Base-by-base conservation (phyloP, 106 monocot species). In the Agapanthus africanus region DNA sequence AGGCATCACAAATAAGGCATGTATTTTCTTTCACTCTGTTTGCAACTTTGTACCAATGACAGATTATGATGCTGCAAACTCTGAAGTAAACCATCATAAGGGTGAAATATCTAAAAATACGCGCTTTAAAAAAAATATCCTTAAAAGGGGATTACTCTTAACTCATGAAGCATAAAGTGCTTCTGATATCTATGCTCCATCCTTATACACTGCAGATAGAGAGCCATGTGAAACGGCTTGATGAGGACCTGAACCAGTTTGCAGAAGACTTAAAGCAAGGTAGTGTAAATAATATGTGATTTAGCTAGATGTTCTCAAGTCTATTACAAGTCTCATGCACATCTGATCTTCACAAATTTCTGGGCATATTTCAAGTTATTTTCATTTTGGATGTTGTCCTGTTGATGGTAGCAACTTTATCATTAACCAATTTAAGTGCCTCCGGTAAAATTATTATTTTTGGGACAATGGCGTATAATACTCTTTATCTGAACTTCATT, bases 251-350 rank as follows among this genome's bases (percentile, higher is more conserved):
- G 49, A 84, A 79, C 57, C 86, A 99, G 59, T 99, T 99, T 84
- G 92, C 92, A 31, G 92, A 99, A 75, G 90, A 99, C 80, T 78
- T 99, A 75, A 99, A 99, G 79, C 92, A 99, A 84, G 97, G 97
- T 99, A 62, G 40, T 37, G n/a, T 57, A 1, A 10, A 2, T 19
- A 30, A 11, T 31, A 57, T 30, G 56, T 30, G 27, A 30, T 30
- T 30, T 11, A 1, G n/a, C n/a, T n/a, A 28, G 56, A 57, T 13
- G 11, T 30, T 30, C 19, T 30, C 10, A n/a, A n/a, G 31, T 30
- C 56, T 57, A 57, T 57, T 30, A 4, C 11, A 26, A 26, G 6
- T 26, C 2, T 54, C 54, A 50, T 4, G 18, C 2, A 15, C 49
- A 49, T 22, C 16, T 49, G n/a, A 18, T 18, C 11, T 19, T 49